These are phyloP conservation scores for Radiomyces spectabilis DNA, from an alignment of 192 early-diverging fungal genomes.

Conservation along the genomic window DNA sequence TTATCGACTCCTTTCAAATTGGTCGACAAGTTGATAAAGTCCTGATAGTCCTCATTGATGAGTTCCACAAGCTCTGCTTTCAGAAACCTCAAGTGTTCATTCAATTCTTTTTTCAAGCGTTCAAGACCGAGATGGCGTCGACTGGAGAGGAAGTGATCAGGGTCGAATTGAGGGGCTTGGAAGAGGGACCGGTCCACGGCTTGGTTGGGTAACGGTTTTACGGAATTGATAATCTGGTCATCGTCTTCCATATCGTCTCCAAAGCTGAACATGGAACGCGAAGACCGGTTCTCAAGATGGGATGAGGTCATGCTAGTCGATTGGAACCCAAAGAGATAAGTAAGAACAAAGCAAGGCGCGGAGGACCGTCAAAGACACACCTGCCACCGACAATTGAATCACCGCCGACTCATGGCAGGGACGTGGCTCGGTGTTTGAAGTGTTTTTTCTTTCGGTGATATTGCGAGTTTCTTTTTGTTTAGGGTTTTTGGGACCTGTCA, in stretches of 20 bases:
- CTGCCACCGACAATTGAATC: no score
- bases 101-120: constrained; percentile 55
- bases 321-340: no score
- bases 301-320: no score
- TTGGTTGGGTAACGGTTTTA: constrained; percentile 18
- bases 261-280: constrained; percentile 10
- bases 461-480: no score
- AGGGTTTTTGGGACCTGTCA: no score
- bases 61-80: constrained; percentile 73
- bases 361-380: no score
- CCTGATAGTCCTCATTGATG: constrained; percentile 72
- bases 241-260: constrained; percentile 22
- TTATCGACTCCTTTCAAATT: constrained; percentile 68
- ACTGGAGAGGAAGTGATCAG: constrained; percentile 54
- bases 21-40: constrained; percentile 76
- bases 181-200: constrained; percentile 22
- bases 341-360: no score
- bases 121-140: constrained; percentile 62
- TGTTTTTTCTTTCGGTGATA: no score
- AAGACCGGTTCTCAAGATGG: no score
- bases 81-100: constrained; percentile 43
- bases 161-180: constrained; percentile 36
- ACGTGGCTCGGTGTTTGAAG: no score
- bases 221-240: constrained; percentile 1
- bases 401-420: no score